Evolutionary conservation across 1,139 yeast species (phyloP).

Genomic region (Saccharomyces hybrid): DNA sequence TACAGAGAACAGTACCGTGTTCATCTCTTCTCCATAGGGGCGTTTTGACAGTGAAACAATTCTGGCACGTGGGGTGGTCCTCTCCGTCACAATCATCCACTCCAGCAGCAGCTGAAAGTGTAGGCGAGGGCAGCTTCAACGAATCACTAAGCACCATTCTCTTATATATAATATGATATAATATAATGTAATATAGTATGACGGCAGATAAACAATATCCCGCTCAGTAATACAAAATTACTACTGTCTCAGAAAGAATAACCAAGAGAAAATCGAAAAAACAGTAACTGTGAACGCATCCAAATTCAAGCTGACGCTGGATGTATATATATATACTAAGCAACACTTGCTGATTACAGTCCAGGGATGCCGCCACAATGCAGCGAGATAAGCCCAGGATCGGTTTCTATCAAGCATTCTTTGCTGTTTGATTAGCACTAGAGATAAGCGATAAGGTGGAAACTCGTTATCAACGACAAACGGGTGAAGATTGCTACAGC

Average conservation of each 20-base stretch:
- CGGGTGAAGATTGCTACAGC: conserved; percentile 1
- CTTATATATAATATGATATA: neutral
- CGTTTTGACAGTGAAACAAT: conserved; percentile 83
- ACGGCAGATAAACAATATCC: neutral
- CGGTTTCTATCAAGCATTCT: neutral
- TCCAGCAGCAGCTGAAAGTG: neutral
- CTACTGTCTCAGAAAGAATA: neutral
- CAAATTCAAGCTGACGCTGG: neutral
- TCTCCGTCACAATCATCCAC: neutral
- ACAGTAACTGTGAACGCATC: neutral
- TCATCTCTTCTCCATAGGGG: conserved; percentile 93
- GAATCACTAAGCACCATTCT: neutral
- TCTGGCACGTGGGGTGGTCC: conserved; percentile 48
- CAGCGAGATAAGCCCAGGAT: neutral
- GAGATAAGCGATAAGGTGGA: neutral
- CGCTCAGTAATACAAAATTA: neutral
- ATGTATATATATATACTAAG: neutral
- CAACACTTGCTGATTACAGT: neutral
- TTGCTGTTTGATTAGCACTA: neutral
- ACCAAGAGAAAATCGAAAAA: neutral
- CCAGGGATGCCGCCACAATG: neutral
- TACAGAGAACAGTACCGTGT: conserved; percentile 83
- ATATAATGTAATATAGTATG: neutral
- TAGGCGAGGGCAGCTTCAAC: neutral
- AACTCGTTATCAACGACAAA: conserved; percentile 1